phyloP scores from a whole-genome alignment of 2,329 filamentous ascomycete species.

The Penicillium sp. region DNA sequence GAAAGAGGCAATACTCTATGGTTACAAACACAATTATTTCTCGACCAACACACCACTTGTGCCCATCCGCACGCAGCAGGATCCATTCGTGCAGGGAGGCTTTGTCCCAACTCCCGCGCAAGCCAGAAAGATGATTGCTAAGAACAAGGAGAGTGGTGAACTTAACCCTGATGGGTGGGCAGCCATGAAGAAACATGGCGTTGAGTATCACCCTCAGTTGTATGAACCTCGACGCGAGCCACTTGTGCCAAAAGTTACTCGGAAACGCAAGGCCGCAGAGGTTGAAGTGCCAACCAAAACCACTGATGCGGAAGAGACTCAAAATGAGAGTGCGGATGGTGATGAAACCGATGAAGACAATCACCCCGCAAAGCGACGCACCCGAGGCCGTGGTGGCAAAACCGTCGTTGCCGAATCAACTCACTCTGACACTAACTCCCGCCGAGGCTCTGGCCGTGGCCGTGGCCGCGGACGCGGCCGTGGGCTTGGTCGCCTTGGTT shows the following conservation, averaged over 20 bases:
- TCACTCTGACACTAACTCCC: slow-evolving; percentile 21
- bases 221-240: slow-evolving; percentile 35
- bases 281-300: slow-evolving; percentile 31
- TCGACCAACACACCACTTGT: slow-evolving; percentile 42
- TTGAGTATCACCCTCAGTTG: slow-evolving; percentile 39
- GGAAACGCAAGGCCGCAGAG: slow-evolving; percentile 42
- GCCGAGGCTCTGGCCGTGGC: slow-evolving; percentile 21
- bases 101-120: slow-evolving; percentile 48
- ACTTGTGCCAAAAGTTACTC: slow-evolving; percentile 31
- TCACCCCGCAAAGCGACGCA: slow-evolving; percentile 33
- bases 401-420: slow-evolving; percentile 25
- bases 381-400: slow-evolving; percentile 32
- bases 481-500: slow-evolving; percentile 24
- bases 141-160: slow-evolving; percentile 35
- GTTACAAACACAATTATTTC: slow-evolving; percentile 58
- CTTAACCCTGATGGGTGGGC: slow-evolving; percentile 46
- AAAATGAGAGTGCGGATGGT: slow-evolving; percentile 26
- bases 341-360: slow-evolving; percentile 33
- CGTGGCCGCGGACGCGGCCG: slow-evolving; percentile 35
- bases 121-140: slow-evolving; percentile 40
- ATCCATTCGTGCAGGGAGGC: slow-evolving; percentile 56
- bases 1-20: slow-evolving; percentile 62
- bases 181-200: slow-evolving; percentile 37
- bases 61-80: slow-evolving; percentile 41
- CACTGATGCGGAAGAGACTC: slow-evolving; percentile 31